Base-by-base conservation (phyloP, 148 eudicot species). In the Vaccinium vitisidaea region DNA sequence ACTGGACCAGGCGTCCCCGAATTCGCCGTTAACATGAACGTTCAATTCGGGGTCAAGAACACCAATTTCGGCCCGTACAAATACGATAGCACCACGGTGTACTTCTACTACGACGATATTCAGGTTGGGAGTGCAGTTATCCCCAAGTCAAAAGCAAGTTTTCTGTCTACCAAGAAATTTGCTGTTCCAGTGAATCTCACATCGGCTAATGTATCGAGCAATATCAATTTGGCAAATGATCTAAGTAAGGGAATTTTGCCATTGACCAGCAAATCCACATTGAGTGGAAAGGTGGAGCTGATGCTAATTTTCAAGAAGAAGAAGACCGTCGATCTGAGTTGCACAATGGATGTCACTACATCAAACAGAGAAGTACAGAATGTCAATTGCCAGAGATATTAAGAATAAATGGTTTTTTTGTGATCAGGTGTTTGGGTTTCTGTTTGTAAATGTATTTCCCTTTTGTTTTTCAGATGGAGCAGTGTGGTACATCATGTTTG, bases 251-350 rank as follows among this genome's bases (percentile, higher is more conserved):
- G 86, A 79, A 14, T 67, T 36, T 39, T 87, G 86, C 75, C 83
- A 1, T 23, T 87, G 67, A 87, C 11, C 21, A 65, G 54, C 36
- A 55, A 43, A 16, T 36, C 84, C 0, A 81, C 3, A 27, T 11
- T 87, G 88, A 87, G 52, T 0, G 88, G 88, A 2, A 87, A 73
- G 56, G 84, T 87, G 58, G 58, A 65, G 75, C 18, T 87, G 27
- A 13, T 84, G 77, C 8, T 27, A 1, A 49, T 81, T 1, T 0
- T 84, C 23, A 87, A 87, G 86, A 84, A 74, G 67, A 76, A 81
- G 67, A 87, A 75, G 67, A 19, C 79, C 0, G 32, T 70, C 1
- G 19, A 81, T 1, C 53, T 87, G 82, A 2, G 67, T 76, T 87
- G 88, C 61, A 12, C 70, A 74, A 69, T 82, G 84, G 69, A 80